Base-by-base conservation (phyloP, 345 rosid species). In the Salix suchowensis region DNA sequence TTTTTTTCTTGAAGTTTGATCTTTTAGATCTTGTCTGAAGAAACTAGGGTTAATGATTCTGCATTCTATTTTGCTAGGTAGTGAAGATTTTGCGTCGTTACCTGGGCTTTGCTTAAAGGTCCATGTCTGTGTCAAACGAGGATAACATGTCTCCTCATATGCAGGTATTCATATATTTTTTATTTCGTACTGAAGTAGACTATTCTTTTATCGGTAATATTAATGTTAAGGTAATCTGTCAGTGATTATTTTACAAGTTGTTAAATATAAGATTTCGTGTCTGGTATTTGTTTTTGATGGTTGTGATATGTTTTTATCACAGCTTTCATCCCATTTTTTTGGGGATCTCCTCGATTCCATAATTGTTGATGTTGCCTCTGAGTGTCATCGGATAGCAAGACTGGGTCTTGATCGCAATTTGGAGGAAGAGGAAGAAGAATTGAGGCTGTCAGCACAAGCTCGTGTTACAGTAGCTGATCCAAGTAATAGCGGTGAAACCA, bases 321-420 rank as follows among this genome's bases (percentile, higher is more conserved):
- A 93, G 97, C 84, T 91, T 39, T 85, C 94, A 8, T 90, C 93
- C 67, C 89, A 88, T 76, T 83, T 88, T 52, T 89, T 89, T 1
- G 87, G 76, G 62, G 96, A 93, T 76, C 88, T 96, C 18, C 85
- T 96, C 52, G 99, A 96, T 80, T 92, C 94, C 8, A 87, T 92
- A 71, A 89, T 93, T 60, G 93, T 87, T 86, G 99, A 96, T 91
- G 93, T 95, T 67, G 99, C 98, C 39, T 93, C 98, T 14, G 96
- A 95, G 86, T 88, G 91, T 84, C 98, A 95, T 77, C 93, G 96
- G 61, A 76, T 89, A 77, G 97, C 93, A 39, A 88, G 88, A 84
- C 76, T 92, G 77, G 97, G 97, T 46, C 96, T 93, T 67, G 97
- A 96, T 73, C 87, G 87, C 65, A 90, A 92, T 76, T 80, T 92